Evolutionary conservation across 129 eudicot genomes (phyloP), one percentile per base, ranked within the genome.

Genomic region (Pittosporum tobira): DNA sequence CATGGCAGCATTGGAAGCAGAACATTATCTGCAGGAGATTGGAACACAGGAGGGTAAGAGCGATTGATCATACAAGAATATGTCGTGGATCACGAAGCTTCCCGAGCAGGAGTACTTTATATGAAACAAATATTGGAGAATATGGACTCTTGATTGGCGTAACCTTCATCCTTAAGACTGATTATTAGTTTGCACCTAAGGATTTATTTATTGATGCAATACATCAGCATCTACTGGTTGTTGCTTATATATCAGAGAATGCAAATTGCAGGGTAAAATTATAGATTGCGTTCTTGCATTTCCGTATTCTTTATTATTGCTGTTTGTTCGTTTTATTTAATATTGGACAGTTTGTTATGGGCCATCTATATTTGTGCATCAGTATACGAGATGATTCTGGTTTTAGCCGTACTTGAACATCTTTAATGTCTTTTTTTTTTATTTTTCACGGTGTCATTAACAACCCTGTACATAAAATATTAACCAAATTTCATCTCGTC

Each of bases 1-100:
- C 75, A 90, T 90, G 98, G 98, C 98, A 47, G 98, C 98, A 12
- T 59, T 90, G 68, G 95, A 90, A 65, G 98, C 98, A 45, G 98
- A 90, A 68, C 98, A 90, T 72, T 90, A 85, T 69, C 70, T 90
- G 40, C 98, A 90, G 68, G 95, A 86, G 62, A 80, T 90, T 59
- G 94, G 95, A 53, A 47, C 88, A 6, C 95, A 90, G 42, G 77
- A 75, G 80, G 95, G 95, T 30, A 85, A 89, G 79, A 85, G 86
- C 69, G 95, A 86, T 76, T 90, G 81, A 90, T 49, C 2, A 37
- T 15, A 63, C 51, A 24, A 59, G 45, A 57, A 44, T 23, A 3
- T 65, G 10, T 46, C 26, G 34, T 55, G 3, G 48, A 52, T 68
- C 37, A 27, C 30, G 27, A 48, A 55, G 56, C 29, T 37, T 14